Evolutionary conservation across 2,329 filamentous ascomycete species (phyloP).

Genomic region (Trichothecium roseum): DNA sequence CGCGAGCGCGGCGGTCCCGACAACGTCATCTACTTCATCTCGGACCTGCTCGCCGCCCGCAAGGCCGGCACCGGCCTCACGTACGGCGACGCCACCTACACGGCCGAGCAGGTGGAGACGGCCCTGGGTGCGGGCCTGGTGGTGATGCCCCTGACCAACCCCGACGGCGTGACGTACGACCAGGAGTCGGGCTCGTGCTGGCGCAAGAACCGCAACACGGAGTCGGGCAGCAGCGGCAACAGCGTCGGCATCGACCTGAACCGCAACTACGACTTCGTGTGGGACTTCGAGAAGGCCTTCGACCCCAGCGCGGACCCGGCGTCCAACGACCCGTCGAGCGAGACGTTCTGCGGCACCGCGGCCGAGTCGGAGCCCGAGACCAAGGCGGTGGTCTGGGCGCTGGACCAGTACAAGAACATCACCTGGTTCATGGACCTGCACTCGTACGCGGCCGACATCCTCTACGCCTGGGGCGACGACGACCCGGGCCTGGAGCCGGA

Average conservation of each 20-base stretch:
- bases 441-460: conserved; percentile 34
- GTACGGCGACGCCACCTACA: conserved; percentile 38
- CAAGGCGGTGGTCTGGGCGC: conserved; percentile 37
- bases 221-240: conserved; percentile 15
- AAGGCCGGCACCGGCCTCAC: conserved; percentile 33
- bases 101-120: conserved; percentile 35
- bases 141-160: conserved; percentile 34
- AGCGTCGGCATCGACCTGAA: conserved; percentile 37
- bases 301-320: conserved; percentile 22
- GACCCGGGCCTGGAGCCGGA: conserved; percentile 30
- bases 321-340: conserved; percentile 22
- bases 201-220: conserved; percentile 39
- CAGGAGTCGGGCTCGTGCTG: conserved; percentile 34
- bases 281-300: conserved; percentile 37
- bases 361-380: conserved; percentile 42
- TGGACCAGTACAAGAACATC: conserved; percentile 36
- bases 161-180: conserved; percentile 36
- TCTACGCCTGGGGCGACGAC: conserved; percentile 45
- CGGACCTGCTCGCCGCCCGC: conserved; percentile 41
- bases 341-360: conserved; percentile 35
- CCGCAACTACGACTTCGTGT: conserved; percentile 42
- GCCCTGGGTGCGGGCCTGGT: conserved; percentile 39
- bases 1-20: conserved; percentile 42
- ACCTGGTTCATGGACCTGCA: conserved; percentile 46
- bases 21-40: conserved; percentile 42